Conservation (phyloP, 1,284 basidiomycete species). For the Wallemia ichthyophaga region DNA sequence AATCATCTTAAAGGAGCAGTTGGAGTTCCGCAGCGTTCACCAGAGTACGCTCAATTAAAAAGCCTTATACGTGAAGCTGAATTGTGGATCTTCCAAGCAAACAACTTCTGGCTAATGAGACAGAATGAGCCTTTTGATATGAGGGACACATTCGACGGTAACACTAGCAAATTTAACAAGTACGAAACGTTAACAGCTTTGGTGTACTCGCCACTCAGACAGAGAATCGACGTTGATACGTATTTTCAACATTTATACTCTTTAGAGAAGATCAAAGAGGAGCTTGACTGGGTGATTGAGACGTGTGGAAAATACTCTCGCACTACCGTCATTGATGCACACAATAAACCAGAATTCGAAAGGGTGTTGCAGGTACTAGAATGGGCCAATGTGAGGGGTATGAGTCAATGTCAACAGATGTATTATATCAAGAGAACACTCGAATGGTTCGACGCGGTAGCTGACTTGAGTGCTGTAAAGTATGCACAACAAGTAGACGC, state of each 20-base stretch:
- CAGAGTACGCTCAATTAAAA: not conserved
- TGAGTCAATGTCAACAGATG: not conserved
- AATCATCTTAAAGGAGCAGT: not conserved
- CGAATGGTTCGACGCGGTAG: not conserved
- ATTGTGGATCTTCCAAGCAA: not conserved
- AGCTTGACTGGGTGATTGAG: not conserved
- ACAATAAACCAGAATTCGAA: not conserved
- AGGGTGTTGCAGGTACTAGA: not conserved
- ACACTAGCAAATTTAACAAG: not conserved
- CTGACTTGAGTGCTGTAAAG: not conserved
- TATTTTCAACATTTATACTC: not conserved
- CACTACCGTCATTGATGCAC: not conserved
- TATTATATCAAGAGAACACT: not conserved
- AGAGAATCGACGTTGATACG: not conserved
- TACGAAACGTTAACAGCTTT: not conserved
- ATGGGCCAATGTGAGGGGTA: not conserved
- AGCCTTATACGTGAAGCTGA: not conserved
- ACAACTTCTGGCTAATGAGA: not conserved
- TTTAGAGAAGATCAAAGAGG: not conserved
- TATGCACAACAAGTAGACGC: not conserved
- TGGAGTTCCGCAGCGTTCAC: not conserved
- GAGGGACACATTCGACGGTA: not conserved
- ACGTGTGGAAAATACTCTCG: not conserved
- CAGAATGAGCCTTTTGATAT: not conserved
- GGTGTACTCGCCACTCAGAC: not conserved